Evolutionary conservation across 257 asterid genomes (phyloP).

Genomic region (Solanum clarkiae): DNA sequence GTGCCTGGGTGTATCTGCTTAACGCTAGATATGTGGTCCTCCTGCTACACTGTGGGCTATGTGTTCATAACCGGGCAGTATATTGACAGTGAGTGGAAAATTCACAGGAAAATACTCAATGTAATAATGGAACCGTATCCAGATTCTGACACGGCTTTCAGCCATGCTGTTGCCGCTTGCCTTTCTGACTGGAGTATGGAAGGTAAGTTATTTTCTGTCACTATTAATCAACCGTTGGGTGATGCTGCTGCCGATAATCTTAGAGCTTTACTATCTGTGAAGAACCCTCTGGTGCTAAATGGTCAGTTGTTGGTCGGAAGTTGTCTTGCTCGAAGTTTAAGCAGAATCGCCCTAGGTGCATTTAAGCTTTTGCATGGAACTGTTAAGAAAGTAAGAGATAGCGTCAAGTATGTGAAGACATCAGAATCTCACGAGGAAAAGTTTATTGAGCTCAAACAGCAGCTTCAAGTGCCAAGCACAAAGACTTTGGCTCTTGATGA

Average conservation of each 20-base stretch:
- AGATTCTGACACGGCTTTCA: constrained; percentile 71
- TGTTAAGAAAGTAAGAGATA: constrained; percentile 65
- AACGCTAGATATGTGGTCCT: constrained; percentile 80
- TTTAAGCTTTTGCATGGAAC: constrained; percentile 30
- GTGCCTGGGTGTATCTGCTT: constrained; percentile 81
- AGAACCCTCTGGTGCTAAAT: constrained; percentile 64
- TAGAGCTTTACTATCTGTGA: constrained; percentile 69
- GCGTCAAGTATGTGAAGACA: constrained; percentile 81
- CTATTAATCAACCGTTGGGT: constrained; percentile 47
- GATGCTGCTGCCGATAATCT: constrained; percentile 58
- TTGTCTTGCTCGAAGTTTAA: constrained; percentile 76
- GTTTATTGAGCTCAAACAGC: constrained; percentile 67
- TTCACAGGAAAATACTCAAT: constrained; percentile 74
- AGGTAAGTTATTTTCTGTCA: constrained; percentile 72
- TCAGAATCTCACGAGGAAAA: constrained; percentile 79
- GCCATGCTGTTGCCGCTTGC: constrained; percentile 87
- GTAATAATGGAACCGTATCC: constrained; percentile 89
- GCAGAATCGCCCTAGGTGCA: constrained; percentile 58
- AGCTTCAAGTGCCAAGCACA: constrained; percentile 86
- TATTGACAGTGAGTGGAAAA: constrained; percentile 81
- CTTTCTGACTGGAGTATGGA: constrained; percentile 85
- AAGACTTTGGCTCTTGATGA: constrained; percentile 63
- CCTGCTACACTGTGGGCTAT: constrained; percentile 49
- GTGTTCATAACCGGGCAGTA: constrained; percentile 75
- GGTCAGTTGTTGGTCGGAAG: constrained; percentile 73